These are phyloP conservation scores for Salix arbutifolia DNA, from an alignment of 345 rosid species.

Conservation along the genomic window DNA sequence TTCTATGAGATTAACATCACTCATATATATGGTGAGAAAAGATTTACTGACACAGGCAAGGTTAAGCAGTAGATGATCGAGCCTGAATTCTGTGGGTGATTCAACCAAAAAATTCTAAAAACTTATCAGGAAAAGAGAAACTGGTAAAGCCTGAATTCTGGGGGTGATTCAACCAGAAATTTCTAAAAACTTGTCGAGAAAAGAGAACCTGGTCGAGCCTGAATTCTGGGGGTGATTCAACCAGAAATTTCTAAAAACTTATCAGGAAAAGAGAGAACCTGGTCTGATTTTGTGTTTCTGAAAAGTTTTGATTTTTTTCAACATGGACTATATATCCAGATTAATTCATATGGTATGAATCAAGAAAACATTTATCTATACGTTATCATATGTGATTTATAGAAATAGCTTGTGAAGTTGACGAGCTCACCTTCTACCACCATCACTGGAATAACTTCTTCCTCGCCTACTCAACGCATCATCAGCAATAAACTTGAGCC, in stretches of 20 bases:
- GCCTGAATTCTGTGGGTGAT: too few relatives aligned
- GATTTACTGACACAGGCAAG: too few relatives aligned
- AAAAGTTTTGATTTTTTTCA: not conserved
- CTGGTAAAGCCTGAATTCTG: too few relatives aligned
- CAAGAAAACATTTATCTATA: not conserved
- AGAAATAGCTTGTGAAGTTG: not conserved
- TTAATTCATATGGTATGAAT: not conserved
- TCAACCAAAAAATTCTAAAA: too few relatives aligned
- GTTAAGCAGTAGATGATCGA: not conserved
- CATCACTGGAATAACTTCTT: conserved; percentile 10
- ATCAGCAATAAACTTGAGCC: conserved; percentile 5
- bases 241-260: not conserved
- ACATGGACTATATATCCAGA: not conserved
- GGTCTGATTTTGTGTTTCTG: too few relatives aligned
- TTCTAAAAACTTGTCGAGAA: too few relatives aligned
- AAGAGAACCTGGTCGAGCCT: not conserved
- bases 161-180: too few relatives aligned
- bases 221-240: not conserved
- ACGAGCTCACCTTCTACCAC: conserved; percentile 10
- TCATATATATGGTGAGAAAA: too few relatives aligned
- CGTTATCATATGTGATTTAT: not conserved
- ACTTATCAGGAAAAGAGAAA: too few relatives aligned
- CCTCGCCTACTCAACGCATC: conserved; percentile 7
- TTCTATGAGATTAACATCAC: not conserved
- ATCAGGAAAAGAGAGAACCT: not conserved